phyloP scores from a whole-genome alignment of 257 asterid genomes.

The Plantago major region DNA sequence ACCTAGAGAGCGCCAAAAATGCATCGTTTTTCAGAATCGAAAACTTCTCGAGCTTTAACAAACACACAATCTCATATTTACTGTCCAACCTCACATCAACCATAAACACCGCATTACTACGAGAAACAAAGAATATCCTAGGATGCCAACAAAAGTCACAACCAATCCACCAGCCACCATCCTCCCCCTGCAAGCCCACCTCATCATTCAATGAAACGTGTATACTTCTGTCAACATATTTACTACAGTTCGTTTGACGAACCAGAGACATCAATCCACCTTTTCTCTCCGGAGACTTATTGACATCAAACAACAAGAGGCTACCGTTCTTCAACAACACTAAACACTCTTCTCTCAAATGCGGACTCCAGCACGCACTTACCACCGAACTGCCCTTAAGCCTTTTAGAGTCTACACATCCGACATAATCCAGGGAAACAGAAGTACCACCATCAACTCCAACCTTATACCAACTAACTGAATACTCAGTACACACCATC shows the following conservation, averaged over 20 bases:
- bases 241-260: conserved; percentile 14
- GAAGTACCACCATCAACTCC: conserved; percentile 19
- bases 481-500: conserved; percentile 57
- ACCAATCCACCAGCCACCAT: conserved; percentile 42
- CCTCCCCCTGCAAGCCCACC: conserved; percentile 25
- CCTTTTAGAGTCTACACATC: conserved; percentile 32
- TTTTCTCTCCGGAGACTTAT: conserved; percentile 23
- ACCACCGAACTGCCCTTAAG: conserved; percentile 42
- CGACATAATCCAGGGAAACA: conserved; percentile 42
- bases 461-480: conserved; percentile 59
- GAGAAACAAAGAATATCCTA: conserved; percentile 51
- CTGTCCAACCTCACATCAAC: conserved; percentile 50
- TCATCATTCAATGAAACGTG: conserved; percentile 35
- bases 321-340: conserved; percentile 70
- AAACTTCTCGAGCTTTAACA: conserved; percentile 54
- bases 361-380: conserved; percentile 82
- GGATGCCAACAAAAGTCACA: conserved; percentile 85
- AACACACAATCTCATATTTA: conserved; percentile 32
- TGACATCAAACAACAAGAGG: conserved; percentile 59
- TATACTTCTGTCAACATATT: conserved; percentile 26
- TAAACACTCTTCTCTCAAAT: conserved; percentile 62
- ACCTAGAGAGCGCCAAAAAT: conserved; percentile 53
- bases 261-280: conserved; percentile 9
- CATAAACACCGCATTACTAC: conserved; percentile 43
- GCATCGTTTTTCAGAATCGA: conserved; percentile 37